Conservation (phyloP, 2,329 filamentous ascomycete species). For the Aspergillus chevalieri region DNA sequence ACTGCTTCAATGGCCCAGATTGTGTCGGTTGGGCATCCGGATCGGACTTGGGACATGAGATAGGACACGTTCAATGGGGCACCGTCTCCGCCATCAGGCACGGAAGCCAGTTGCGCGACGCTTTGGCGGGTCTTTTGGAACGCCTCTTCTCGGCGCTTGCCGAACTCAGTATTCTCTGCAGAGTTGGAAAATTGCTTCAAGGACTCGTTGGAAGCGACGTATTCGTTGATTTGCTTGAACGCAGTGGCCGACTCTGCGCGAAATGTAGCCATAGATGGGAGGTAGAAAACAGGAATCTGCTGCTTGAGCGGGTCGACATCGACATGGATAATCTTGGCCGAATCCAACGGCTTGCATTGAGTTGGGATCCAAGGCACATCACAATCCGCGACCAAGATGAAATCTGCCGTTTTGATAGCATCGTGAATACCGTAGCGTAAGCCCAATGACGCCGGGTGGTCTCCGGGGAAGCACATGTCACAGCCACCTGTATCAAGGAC, state of each 20-base stretch:
- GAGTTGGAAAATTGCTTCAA: constrained; percentile 40
- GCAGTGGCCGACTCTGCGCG: constrained; percentile 60
- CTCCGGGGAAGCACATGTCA: constrained; percentile 47
- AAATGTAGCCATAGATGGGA: constrained; percentile 60
- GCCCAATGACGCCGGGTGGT: constrained; percentile 56
- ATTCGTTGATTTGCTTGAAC: constrained; percentile 62
- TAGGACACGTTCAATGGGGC: constrained; percentile 59
- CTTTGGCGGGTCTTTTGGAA: constrained; percentile 54
- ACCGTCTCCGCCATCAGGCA: constrained; percentile 50
- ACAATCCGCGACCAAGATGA: constrained; percentile 79
- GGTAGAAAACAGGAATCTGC: constrained; percentile 68
- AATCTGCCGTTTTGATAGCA: constrained; percentile 67
- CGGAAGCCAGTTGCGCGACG: constrained; percentile 52
- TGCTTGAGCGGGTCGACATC: constrained; percentile 65
- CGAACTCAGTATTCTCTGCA: constrained; percentile 41
- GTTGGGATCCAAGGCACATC: constrained; percentile 95
- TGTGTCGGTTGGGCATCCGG: constrained; percentile 55
- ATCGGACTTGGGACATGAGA: constrained; percentile 51
- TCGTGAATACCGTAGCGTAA: constrained; percentile 69
- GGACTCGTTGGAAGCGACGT: constrained; percentile 47
- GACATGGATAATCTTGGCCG: constrained; percentile 58
- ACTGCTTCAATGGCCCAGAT: constrained; percentile 76
- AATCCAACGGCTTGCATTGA: constrained; percentile 53
- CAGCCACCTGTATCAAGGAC: constrained; percentile 49
- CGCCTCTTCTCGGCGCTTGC: constrained; percentile 50